Conservation (phyloP, 352 stramenopile genomes). For the Pythium angustatum region DNA sequence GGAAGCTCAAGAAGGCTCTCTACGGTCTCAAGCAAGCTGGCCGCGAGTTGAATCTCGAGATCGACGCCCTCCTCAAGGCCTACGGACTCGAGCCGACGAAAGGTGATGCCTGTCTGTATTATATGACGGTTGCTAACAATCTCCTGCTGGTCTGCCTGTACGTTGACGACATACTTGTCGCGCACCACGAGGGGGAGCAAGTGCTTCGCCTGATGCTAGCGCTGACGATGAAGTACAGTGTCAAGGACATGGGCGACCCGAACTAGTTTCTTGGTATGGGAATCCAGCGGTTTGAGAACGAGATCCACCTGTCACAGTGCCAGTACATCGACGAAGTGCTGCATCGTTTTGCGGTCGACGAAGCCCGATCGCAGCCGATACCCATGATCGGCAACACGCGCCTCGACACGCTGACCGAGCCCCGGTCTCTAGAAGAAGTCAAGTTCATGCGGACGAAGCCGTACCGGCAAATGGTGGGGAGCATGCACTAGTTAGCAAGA, state of each 20-base stretch:
- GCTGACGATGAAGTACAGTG: background rate
- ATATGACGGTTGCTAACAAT: too few species aligned
- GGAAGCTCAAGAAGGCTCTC: too few species aligned
- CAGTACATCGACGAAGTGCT: conserved; percentile 9
- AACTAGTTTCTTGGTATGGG: conserved; percentile 15
- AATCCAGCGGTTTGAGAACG: background rate
- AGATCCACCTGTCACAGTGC: background rate
- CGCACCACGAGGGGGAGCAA: background rate
- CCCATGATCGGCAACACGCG: conserved; percentile 12
- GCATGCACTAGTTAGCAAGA: background rate
- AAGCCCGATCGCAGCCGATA: background rate
- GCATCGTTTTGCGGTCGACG: conserved; percentile 9
- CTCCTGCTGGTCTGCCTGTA: conserved; percentile 16
- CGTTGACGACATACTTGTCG: conserved; percentile 16
- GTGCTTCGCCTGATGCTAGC: background rate
- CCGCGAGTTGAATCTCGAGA: too few species aligned
- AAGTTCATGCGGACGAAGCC: background rate
- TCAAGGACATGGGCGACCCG: conserved; percentile 10
- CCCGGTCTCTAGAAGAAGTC: background rate
- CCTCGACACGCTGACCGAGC: background rate
- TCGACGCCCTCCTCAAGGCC: too few species aligned
- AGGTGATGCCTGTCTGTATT: too few species aligned
- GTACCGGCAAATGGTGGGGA: conserved; percentile 5
- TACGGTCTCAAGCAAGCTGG: too few species aligned
- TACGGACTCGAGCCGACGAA: too few species aligned